A percentile compares a stretch with the other conserved stretches of the same genome.
These are phyloP conservation scores for Erysimum cheiri DNA, from an alignment of 441 rosid species.

Conservation along the genomic window DNA sequence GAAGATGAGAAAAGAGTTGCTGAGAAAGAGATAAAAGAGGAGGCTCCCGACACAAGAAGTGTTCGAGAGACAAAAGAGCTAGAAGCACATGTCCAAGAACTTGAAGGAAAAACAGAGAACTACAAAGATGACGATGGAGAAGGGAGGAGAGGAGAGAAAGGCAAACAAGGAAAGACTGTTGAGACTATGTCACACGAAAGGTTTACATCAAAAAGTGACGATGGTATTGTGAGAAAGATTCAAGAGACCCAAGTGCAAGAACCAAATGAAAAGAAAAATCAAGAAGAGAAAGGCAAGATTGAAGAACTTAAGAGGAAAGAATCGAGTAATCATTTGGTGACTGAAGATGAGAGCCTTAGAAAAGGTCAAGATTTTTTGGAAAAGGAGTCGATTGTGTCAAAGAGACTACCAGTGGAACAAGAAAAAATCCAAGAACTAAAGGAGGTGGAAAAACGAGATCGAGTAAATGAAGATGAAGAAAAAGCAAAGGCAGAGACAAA, in stretches of 20 bases:
- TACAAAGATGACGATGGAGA: conserved; percentile 1
- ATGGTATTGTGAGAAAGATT: conserved; percentile 20
- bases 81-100: conserved; percentile 19
- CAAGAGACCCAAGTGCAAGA: conserved; percentile 35
- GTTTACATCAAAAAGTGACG: conserved; percentile 29
- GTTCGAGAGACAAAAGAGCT: background rate
- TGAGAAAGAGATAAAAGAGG: background rate
- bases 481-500: background rate
- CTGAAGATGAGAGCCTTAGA: conserved; percentile 14
- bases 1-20: conserved; percentile 3
- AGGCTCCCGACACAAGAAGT: background rate
- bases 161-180: conserved; percentile 21
- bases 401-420: conserved; percentile 21
- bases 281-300: background rate
- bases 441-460: conserved; percentile 1
- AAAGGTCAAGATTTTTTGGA: conserved; percentile 8
- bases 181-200: conserved; percentile 8
- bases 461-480: conserved; percentile 10
- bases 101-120: conserved; percentile 26
- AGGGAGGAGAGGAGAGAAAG: background rate
- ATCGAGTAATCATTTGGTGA: background rate
- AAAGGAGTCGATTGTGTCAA: conserved; percentile 13
- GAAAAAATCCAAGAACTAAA: conserved; percentile 11
- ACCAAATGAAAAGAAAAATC: conserved; percentile 7
- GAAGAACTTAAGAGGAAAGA: conserved; percentile 18